Percentiles rank a stretch among this genome's conserved stretches.
Conservation (phyloP, 176 grass and related monocot genomes). For the Cenchrus americanus region DNA sequence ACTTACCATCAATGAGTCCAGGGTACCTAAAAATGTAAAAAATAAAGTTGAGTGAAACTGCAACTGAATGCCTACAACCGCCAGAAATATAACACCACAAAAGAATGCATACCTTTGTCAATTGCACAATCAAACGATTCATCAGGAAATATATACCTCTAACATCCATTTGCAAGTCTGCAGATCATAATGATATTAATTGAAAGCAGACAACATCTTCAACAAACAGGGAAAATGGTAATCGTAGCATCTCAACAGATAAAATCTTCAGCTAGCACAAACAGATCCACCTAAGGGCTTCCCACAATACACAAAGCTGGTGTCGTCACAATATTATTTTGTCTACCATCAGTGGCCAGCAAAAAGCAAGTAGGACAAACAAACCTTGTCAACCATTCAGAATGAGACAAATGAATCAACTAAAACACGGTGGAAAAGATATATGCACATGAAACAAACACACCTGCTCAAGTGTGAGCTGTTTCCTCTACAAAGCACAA, state of each 20-base stretch:
- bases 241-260: neutral
- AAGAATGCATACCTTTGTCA: slow-evolving; percentile 81
- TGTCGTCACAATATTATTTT: too few relatives aligned
- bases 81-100: slow-evolving; percentile 12
- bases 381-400: too few relatives aligned
- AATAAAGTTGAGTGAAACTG: slow-evolving; percentile 12
- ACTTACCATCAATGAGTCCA: slow-evolving; percentile 99
- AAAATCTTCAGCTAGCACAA: too few relatives aligned
- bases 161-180: slow-evolving; percentile 97
- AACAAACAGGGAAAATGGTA: neutral
- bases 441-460: too few relatives aligned
- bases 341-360: too few relatives aligned
- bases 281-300: too few relatives aligned
- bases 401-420: too few relatives aligned
- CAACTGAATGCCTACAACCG: neutral
- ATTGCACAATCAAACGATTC: slow-evolving; percentile 96
- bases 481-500: too few relatives aligned
- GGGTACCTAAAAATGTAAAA: slow-evolving; percentile 65
- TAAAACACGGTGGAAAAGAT: too few relatives aligned
- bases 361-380: too few relatives aligned
- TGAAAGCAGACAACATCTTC: neutral
- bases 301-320: too few relatives aligned
- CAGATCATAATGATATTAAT: slow-evolving; percentile 50
- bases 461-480: too few relatives aligned
- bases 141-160: slow-evolving; percentile 84